Base-by-base conservation (phyloP, 257 asterid genomes). In the Lycium ferocissimum region DNA sequence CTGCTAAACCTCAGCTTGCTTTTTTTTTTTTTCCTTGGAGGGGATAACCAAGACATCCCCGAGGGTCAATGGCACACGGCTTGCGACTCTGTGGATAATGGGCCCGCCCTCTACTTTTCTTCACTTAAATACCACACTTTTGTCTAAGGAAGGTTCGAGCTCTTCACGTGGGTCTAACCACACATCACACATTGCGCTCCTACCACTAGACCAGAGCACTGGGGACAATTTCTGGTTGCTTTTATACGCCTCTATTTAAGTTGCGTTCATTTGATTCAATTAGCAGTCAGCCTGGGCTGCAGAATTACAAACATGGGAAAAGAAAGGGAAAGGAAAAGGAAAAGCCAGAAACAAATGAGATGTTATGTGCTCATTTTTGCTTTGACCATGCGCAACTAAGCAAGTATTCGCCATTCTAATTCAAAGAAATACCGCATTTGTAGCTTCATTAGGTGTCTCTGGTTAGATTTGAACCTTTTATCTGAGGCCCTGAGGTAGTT, bases 391-490 rank as follows among this genome's bases (percentile, higher is more conserved):
- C 26, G 82, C 82, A 26, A 38, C 51, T 69, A 69, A 37, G 76
- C 53, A 13, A 76, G 82, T 51, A 51, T 26, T 53, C 63, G 51
- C 51, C 63, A 51, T 76, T 76, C 26, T 53, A 51, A 75, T 73
- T 73, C 80, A 73, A 33, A 45, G 80, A 47, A n/a, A 73, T 47
- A 47, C 80, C 11, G 80, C 59, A 47, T 22, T 47, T 73, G 59
- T 73, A 5, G 38, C 18, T 53, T 78, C 47, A 7, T 78, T 53
- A 53, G 26, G 82, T 14, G 45, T 53, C 40, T 53, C 65, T 78
- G 62, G 11, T 76, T 76, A 76, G 65, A 26, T 78, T 6, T 78
- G 82, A 51, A 78, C 47, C 65, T 53, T 53, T 13, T 78, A 78
- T 33, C 2, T 15, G 65, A 26, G 82, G 22, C 17, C 14, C 49